These are phyloP conservation scores for Bruguiera hainesii DNA, from an alignment of 441 rosid genomes.

Conservation along the genomic window DNA sequence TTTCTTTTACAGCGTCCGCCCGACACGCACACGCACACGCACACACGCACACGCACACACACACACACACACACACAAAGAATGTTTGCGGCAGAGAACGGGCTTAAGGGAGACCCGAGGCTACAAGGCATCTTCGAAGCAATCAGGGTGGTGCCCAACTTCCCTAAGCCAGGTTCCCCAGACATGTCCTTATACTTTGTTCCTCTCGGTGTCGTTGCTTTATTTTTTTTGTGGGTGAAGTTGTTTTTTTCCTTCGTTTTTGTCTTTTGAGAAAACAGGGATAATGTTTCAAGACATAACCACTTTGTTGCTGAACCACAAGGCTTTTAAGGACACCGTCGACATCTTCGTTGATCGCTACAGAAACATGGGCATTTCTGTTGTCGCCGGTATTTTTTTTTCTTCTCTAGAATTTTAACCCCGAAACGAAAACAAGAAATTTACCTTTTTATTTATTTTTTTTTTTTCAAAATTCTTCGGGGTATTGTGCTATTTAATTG, in stretches of 20 bases:
- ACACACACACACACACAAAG: not conserved
- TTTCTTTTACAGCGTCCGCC: not conserved
- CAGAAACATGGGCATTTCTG: constrained; percentile 80
- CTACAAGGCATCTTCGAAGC: constrained; percentile 69
- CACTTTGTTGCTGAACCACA: constrained; percentile 80
- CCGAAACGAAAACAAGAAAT: no score
- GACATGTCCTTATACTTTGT: no score
- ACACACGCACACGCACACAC: not conserved
- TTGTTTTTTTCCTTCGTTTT: constrained; percentile 4
- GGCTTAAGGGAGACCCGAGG: constrained; percentile 75
- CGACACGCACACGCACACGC: not conserved
- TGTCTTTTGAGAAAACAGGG: constrained; percentile 32
- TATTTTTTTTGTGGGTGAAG: not conserved
- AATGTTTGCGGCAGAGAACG: constrained; percentile 68
- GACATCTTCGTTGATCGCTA: constrained; percentile 97
- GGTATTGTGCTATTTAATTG: no score
- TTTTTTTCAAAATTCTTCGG: no score
- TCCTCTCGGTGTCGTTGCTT: not conserved
- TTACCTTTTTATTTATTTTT: no score
- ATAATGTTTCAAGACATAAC: constrained; percentile 98
- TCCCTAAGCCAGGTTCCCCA: constrained; percentile 69
- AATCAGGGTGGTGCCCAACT: constrained; percentile 87
- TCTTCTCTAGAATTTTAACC: no score
- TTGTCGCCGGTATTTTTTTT: constrained; percentile 70
- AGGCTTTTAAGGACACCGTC: constrained; percentile 81